Base-by-base conservation (phyloP, 2,329 filamentous ascomycete species). In the Claviceps citrina region DNA sequence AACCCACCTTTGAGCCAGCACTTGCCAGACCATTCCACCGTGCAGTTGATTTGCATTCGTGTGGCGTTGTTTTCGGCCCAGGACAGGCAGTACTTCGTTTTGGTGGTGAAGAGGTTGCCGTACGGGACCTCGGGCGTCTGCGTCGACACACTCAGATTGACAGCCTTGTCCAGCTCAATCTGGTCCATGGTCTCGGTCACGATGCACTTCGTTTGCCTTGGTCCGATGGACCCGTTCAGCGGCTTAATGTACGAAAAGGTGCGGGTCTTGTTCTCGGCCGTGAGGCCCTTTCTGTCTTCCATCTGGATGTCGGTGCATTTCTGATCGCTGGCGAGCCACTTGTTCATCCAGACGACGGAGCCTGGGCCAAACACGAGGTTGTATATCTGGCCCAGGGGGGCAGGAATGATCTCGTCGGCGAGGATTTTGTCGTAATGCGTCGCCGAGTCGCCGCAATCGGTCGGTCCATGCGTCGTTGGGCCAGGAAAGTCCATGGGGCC, bases 1-100 rank as follows among this genome's bases (percentile, higher is more conserved):
- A 32, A 16, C 31, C 56, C 66, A 93, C 87, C 84, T 66, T 91
- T 95, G 34, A 98, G 65, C 91, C 91, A 98, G 65, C 87, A 95
- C 69, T 96, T 98, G 51, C 87, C 87, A 3, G 81, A 80, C 93
- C 93, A 98, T 54, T 98, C 93, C 32, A 95, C 83, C 2, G 78
- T 81, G 57, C 85, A 95, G 49, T 81, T 95, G 63, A 89, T 81
- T 45, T 91, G 76, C 24, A 98, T 64, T 22, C 86, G 74, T 1
- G 93, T 98, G 30, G 76, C 67, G 52, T 94, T 94, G 46, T 78
- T 80, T 38, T 91, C 78, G 4, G 79, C 86, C 91, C 91, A 98
- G 38, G 84, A 84, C 18, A 98, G 68, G 54, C 93, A 94, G 54
- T 96, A 98, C 50, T 82, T 84, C 3, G 91, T 98, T 62, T 95